Base-by-base conservation (phyloP, 768 basidiomycete genomes). In the Lentinus tigrinus region DNA sequence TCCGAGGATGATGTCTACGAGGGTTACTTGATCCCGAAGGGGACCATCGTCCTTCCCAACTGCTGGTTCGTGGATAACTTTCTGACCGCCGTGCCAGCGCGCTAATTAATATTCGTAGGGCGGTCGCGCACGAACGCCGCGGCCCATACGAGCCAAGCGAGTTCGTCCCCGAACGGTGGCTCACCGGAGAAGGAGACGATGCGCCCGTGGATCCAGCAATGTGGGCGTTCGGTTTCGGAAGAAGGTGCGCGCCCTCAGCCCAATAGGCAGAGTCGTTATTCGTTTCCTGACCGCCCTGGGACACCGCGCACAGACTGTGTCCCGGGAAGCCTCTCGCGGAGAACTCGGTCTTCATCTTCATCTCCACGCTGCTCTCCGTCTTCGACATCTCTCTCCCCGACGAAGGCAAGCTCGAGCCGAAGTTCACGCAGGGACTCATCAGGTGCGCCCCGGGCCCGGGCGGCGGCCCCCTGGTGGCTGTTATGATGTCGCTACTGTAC, bases 1-100 rank as follows among this genome's bases (percentile, higher is more conserved):
- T 51, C 54, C 19, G 42, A 59, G 28, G 67, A 68, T 43, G 67
- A 69, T 46, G 55, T 60, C 2, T 68, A 70, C 57, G 40, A 59
- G 7, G 65, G 65, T 0, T 63, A 64, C 43, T 43, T 39, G 40
- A 69, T 72, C 13, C 68, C 69, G 9, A 62, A 64, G 40, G 65
- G 64, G 4, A 62, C 69, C 1, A 52, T 63, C n/a, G 51, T 72
- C 23, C 40, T 70, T 8, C 47, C 60, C 1, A 72, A 72, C 57
- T 49, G 65, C 21, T 70, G 67, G 70, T 68, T 42, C 23, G 58
- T 39, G 8, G 1, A 47, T 14, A 31, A 23, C n/a, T n/a, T 36
- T 27, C 10, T 27, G 19, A 23, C 21, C 14, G 43, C 2, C 14
- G 23, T 19, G 24, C 4, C 13, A 13, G 19, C 4, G 19, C 31